phyloP scores from a whole-genome alignment of 1,284 basidiomycete genomes.

The Somion occarium region DNA sequence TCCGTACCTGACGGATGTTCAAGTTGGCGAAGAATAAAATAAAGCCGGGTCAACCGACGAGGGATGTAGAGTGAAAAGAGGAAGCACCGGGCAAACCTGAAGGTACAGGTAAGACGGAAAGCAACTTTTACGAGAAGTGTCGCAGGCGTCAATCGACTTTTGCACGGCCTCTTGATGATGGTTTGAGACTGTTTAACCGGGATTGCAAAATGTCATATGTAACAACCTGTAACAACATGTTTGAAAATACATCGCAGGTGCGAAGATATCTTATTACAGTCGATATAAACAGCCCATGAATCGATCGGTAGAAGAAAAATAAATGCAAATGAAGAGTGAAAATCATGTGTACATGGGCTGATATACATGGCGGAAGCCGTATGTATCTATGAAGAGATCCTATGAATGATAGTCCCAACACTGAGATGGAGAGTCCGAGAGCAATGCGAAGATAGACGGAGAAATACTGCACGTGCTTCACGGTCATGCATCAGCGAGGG shows the following conservation, averaged over 20 bases:
- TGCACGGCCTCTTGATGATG: slow-evolving; percentile 1
- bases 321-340: too few species aligned
- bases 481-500: slow-evolving; percentile 35
- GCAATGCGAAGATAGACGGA: not conserved
- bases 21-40: slow-evolving; percentile 5
- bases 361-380: not conserved
- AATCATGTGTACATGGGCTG: not conserved
- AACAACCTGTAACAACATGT: not conserved
- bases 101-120: not conserved
- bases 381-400: not conserved
- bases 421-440: slow-evolving; percentile 9
- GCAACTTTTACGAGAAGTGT: slow-evolving; percentile 3
- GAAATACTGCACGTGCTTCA: not conserved
- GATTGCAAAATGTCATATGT: not conserved
- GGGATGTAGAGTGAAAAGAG: slow-evolving; percentile 4
- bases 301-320: too few species aligned
- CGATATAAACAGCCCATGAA: too few species aligned
- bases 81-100: slow-evolving; percentile 5
- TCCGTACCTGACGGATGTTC: slow-evolving; percentile 6
- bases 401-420: not conserved
- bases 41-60: slow-evolving; percentile 16
- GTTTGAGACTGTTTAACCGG: not conserved
- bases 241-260: not conserved
- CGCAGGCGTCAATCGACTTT: not conserved
- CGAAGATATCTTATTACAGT: not conserved